These are phyloP conservation scores for Blastomyces emzantsi DNA, from an alignment of 2,329 filamentous ascomycete species.

Conservation along the genomic window DNA sequence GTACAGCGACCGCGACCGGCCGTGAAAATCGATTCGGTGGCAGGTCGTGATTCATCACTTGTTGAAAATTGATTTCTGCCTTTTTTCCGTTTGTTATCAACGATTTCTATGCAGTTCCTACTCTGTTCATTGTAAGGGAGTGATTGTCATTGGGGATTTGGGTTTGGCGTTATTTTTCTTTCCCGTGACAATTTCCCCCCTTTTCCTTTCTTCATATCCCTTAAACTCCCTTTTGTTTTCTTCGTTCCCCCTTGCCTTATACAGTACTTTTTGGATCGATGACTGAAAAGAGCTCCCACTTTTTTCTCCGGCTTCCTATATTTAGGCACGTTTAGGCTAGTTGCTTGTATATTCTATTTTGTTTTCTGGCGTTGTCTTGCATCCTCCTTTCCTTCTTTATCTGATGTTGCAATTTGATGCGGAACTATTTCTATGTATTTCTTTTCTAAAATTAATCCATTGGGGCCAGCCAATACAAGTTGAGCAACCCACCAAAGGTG, in stretches of 20 bases:
- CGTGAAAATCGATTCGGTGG: conserved; percentile 46
- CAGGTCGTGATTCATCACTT: conserved; percentile 8
- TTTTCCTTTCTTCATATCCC: neutral
- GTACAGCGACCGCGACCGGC: conserved; percentile 45
- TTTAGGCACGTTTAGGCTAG: neutral
- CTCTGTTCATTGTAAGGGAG: neutral
- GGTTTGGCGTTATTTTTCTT: neutral
- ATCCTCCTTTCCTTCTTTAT: neutral
- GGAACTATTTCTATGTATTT: too few relatives aligned
- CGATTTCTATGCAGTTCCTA: neutral
- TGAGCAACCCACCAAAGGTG: too few relatives aligned
- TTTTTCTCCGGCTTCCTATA: neutral
- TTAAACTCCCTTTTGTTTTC: too few relatives aligned
- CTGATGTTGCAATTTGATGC: neutral
- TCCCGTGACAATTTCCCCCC: too few relatives aligned
- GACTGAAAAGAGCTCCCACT: neutral
- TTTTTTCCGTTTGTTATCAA: neutral
- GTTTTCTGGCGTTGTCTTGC: conserved; percentile 2
- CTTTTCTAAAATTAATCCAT: neutral
- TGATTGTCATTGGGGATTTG: neutral
- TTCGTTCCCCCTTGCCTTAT: too few relatives aligned
- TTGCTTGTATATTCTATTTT: conserved; percentile 1
- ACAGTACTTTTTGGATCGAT: too few relatives aligned
- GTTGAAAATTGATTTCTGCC: neutral
- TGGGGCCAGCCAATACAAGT: too few relatives aligned